Evolutionary conservation across 352 stramenopile genomes (phyloP).

Genomic region (Phytopythium cucurbitacearum): DNA sequence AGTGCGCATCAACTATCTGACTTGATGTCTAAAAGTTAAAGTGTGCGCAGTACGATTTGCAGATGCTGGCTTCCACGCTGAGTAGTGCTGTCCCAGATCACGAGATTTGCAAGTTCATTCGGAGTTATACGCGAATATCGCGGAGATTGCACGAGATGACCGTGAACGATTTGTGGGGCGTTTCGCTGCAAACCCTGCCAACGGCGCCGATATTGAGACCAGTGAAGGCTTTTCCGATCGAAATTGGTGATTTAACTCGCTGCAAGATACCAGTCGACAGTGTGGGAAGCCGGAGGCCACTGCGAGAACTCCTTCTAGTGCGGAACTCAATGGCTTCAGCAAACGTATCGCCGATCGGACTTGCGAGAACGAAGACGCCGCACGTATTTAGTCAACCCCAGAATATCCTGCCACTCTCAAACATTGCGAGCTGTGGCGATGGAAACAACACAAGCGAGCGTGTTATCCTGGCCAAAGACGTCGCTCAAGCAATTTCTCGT

Average conservation of each 20-base stretch:
- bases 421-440: too few species aligned
- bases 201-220: constrained; percentile 41
- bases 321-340: constrained; percentile 4
- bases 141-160: constrained; percentile 39
- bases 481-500: constrained; percentile 31
- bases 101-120: constrained; percentile 73
- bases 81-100: constrained; percentile 66
- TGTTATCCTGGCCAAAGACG: constrained; percentile 25
- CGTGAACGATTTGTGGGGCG: constrained; percentile 58
- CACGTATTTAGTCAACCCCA: neutral
- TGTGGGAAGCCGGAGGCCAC: constrained; percentile 43
- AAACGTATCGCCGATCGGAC: too few species aligned
- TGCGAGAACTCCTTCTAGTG: constrained; percentile 41
- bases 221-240: constrained; percentile 43
- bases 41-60: constrained; percentile 72
- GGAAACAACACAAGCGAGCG: neutral
- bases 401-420: too few species aligned
- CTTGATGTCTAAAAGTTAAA: neutral
- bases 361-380: neutral
- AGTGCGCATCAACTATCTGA: neutral
- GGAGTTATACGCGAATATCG: constrained; percentile 15
- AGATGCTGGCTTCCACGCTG: constrained; percentile 69
- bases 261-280: constrained; percentile 60
- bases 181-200: constrained; percentile 23
- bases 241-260: constrained; percentile 61